A percentile compares a stretch with the other conserved stretches of the same genome.
Evolutionary conservation across 768 basidiomycete genomes (phyloP).

Genomic region (Punctularia strigosozonata): DNA sequence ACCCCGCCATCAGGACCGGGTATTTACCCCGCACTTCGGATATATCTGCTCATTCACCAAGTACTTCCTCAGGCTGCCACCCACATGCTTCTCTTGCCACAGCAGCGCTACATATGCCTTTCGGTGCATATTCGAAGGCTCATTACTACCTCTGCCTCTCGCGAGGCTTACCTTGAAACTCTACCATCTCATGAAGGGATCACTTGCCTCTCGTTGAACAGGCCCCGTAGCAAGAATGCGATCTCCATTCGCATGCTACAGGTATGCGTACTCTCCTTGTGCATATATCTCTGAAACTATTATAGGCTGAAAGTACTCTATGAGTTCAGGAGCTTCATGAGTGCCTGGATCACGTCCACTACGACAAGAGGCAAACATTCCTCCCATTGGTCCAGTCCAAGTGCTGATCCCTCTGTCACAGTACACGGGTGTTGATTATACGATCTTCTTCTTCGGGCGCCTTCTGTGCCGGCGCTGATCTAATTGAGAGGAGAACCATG

Average conservation of each 20-base stretch:
- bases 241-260: constrained; percentile 64
- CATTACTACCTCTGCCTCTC: constrained; percentile 1
- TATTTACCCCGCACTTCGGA: background rate
- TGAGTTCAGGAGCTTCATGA: constrained; percentile 53
- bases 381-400: background rate
- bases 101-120: background rate
- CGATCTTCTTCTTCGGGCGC: constrained; percentile 64
- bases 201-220: constrained; percentile 64
- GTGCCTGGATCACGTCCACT: constrained; percentile 52
- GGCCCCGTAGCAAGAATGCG: constrained; percentile 79
- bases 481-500: constrained; percentile 81
- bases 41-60: background rate
- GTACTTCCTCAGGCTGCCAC: background rate
- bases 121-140: background rate
- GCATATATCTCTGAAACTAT: constrained; percentile 3
- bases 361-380: constrained; percentile 44
- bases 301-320: constrained; percentile 3
- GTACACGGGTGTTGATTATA: constrained; percentile 73
- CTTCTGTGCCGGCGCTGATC: constrained; percentile 91
- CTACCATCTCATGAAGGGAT: constrained; percentile 49
- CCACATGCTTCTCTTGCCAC: background rate
- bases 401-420: constrained; percentile 14
- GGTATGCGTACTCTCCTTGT: constrained; percentile 25
- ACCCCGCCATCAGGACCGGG: background rate
- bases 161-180: constrained; percentile 37